phyloP scores from a whole-genome alignment of 2,329 filamentous ascomycete species.

The Sclerotinia borealis region DNA sequence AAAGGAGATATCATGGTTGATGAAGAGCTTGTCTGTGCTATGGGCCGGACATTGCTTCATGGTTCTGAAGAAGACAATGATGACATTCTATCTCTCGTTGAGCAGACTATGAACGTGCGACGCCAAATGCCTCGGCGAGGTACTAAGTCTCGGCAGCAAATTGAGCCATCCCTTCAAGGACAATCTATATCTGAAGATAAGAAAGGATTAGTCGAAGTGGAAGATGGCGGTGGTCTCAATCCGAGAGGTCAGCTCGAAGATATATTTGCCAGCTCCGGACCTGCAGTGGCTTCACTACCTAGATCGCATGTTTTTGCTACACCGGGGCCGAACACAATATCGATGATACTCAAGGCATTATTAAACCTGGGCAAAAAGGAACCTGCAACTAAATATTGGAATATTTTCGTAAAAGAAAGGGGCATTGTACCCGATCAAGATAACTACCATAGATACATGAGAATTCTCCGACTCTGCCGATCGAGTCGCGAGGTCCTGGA shows the following conservation, averaged over 20 bases:
- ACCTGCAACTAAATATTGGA: slow-evolving; percentile 73
- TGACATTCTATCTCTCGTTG: slow-evolving; percentile 67
- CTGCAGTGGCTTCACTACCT: not conserved
- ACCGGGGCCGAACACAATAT: slow-evolving; percentile 55
- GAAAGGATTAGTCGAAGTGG: not conserved
- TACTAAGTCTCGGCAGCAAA: not conserved
- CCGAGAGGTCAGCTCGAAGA: not conserved
- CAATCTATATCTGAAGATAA: not conserved
- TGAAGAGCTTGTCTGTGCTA: slow-evolving; percentile 70
- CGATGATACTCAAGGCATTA: slow-evolving; percentile 61
- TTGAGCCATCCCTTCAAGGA: slow-evolving; percentile 10
- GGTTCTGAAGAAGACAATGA: slow-evolving; percentile 59
- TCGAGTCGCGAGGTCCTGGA: slow-evolving; percentile 56
- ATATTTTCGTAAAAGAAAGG: slow-evolving; percentile 56
- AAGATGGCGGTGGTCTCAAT: not conserved
- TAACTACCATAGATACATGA: slow-evolving; percentile 65
- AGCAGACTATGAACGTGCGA: slow-evolving; percentile 75
- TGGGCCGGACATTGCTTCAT: slow-evolving; percentile 71
- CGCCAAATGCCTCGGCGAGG: slow-evolving; percentile 34
- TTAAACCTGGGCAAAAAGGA: slow-evolving; percentile 52
- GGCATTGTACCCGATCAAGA: slow-evolving; percentile 64
- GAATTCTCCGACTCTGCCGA: slow-evolving; percentile 58
- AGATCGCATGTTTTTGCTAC: slow-evolving; percentile 34
- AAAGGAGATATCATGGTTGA: slow-evolving; percentile 66
- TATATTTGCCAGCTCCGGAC: not conserved